These are phyloP conservation scores for Chrysanthemum lavandulifolium DNA, from an alignment of 129 eudicot genomes.

Conservation along the genomic window DNA sequence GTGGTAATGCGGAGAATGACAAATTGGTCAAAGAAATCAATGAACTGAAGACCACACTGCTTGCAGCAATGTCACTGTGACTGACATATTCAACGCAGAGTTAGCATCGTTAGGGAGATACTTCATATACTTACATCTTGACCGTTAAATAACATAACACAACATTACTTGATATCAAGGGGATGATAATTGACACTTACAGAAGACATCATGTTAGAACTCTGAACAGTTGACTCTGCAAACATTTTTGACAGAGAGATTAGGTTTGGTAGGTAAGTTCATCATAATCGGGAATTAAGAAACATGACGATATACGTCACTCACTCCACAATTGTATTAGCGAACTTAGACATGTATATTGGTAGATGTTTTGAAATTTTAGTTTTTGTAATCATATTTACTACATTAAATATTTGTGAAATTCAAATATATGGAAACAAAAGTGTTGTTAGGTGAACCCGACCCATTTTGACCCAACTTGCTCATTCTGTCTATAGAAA, in stretches of 20 bases:
- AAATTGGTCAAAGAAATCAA: conserved; percentile 54
- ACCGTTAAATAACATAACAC: neutral
- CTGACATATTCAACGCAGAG: conserved; percentile 24
- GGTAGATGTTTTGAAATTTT: neutral
- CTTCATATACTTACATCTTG: conserved; percentile 5
- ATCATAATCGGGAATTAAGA: neutral
- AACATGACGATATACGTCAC: neutral
- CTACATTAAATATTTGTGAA: too few relatives aligned
- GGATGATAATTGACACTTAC: neutral
- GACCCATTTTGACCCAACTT: too few relatives aligned
- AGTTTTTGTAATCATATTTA: too few relatives aligned
- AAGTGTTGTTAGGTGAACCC: too few relatives aligned
- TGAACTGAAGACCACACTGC: conserved; percentile 53
- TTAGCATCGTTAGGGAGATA: conserved; percentile 3
- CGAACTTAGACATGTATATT: conserved; percentile 14
- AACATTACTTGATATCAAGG: neutral
- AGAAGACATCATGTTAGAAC: neutral
- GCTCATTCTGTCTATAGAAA: too few relatives aligned
- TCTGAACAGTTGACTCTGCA: neutral
- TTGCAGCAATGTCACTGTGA: conserved; percentile 43
- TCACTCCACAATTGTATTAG: neutral
- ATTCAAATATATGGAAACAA: too few relatives aligned
- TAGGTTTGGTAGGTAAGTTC: neutral
- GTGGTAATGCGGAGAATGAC: conserved; percentile 49
- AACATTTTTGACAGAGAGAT: neutral